These are phyloP conservation scores for Xylariaceae sp. DNA, from an alignment of 2,329 filamentous ascomycete genomes.

Conservation along the genomic window DNA sequence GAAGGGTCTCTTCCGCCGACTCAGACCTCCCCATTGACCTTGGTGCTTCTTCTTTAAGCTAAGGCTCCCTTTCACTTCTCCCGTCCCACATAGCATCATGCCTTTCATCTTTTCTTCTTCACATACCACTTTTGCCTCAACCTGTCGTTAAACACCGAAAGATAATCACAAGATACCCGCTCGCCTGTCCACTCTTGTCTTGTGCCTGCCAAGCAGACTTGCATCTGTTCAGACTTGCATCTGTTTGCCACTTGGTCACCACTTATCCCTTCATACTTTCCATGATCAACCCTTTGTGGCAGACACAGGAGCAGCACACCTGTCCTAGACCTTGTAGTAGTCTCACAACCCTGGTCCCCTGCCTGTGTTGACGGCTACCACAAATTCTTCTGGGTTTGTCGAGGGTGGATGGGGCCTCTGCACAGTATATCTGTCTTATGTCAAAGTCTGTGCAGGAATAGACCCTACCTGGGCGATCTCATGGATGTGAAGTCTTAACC, in stretches of 20 bases:
- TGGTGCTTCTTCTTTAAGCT: slow-evolving; percentile 25
- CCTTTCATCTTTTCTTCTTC: slow-evolving; percentile 15
- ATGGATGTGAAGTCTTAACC: slow-evolving; percentile 26
- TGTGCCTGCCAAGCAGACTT: no score
- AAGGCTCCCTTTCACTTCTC: slow-evolving; percentile 21
- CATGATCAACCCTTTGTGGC: no score
- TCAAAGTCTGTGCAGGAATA: slow-evolving; percentile 20
- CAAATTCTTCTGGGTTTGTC: slow-evolving; percentile 19
- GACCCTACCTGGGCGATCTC: slow-evolving; percentile 19
- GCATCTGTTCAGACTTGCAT: no score
- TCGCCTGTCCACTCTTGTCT: no score
- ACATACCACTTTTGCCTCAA: slow-evolving; percentile 19
- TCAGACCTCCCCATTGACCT: slow-evolving; percentile 27
- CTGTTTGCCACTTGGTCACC: no score
- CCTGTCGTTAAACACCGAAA: no score
- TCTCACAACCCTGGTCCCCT: slow-evolving; percentile 20
- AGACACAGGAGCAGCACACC: no score
- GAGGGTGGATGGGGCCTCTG: not conserved
- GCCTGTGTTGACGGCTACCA: no score
- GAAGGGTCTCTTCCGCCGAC: slow-evolving; percentile 29
- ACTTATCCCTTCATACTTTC: no score
- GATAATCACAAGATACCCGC: no score
- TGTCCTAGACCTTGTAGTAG: no score
- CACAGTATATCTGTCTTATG: slow-evolving; percentile 13
- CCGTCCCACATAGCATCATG: slow-evolving; percentile 19